Percentiles rank a stretch among this genome's conserved stretches.
Evolutionary conservation across 2,329 filamentous ascomycete species (phyloP).

Genomic region (Cylindrodendrum hubeiense): DNA sequence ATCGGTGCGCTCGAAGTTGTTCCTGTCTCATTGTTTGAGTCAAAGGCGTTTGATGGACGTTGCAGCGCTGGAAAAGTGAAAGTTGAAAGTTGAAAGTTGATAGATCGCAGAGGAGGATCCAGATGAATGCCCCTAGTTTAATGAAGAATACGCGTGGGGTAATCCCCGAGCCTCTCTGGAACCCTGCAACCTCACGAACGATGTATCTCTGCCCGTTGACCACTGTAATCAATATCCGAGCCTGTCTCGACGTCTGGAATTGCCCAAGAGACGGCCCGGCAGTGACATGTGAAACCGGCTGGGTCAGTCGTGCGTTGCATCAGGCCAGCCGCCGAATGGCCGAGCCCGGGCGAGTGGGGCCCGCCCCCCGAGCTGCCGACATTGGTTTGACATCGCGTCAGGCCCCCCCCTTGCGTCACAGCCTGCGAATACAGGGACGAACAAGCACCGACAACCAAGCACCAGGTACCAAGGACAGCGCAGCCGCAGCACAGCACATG

Average conservation of each 20-base stretch:
- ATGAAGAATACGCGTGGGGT: slow-evolving; percentile 16
- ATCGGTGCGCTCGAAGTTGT: not conserved
- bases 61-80: not conserved
- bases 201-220: not conserved
- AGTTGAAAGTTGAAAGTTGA: not conserved
- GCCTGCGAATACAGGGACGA: not conserved
- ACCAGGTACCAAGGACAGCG: not conserved
- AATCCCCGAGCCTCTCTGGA: not conserved
- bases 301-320: slow-evolving; percentile 3
- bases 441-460: slow-evolving; percentile 3
- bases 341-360: too few species aligned
- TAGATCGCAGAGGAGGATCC: not conserved
- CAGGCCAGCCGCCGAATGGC: too few species aligned
- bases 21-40: not conserved
- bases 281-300: slow-evolving; percentile 24
- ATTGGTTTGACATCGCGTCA: not conserved
- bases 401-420: slow-evolving; percentile 24
- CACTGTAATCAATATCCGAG: not conserved
- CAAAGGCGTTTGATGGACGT: slow-evolving; percentile 16
- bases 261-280: slow-evolving; percentile 5
- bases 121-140: slow-evolving; percentile 16
- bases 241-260: slow-evolving; percentile 19
- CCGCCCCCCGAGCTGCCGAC: slow-evolving; percentile 20
- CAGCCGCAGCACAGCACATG: not conserved
- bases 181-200: not conserved